Percentiles rank a stretch among this genome's conserved stretches.
Evolutionary conservation across 139 green algal species (phyloP).

Genomic region (Closterium sp.): DNA sequence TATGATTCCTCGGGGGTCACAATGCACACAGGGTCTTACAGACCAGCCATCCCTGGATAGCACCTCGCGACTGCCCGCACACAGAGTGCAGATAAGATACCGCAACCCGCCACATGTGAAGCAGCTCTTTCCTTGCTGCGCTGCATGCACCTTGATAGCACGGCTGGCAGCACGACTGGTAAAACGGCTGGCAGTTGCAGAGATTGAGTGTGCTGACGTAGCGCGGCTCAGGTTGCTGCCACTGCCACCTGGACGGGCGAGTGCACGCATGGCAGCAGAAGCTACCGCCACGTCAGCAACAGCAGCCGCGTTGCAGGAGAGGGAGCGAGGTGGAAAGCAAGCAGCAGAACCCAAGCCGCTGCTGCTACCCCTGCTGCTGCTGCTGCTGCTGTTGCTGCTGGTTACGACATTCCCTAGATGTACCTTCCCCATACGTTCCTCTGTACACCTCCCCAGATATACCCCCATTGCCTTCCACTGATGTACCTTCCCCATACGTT

Average conservation of each 20-base stretch:
- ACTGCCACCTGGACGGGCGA: neutral
- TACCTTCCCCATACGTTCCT: neutral
- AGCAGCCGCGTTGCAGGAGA: neutral
- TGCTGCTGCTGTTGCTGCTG: too few species aligned
- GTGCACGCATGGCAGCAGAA: neutral
- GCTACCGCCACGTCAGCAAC: neutral
- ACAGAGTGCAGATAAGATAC: neutral
- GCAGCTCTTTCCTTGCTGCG: neutral
- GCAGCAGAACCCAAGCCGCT: neutral
- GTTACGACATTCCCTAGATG: neutral
- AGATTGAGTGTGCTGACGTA: neutral
- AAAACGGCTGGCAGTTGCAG: neutral
- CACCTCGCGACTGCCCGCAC: neutral
- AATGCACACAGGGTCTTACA: neutral
- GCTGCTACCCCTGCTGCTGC: neutral
- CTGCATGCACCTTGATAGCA: neutral
- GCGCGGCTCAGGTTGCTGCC: neutral
- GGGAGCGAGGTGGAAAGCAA: neutral
- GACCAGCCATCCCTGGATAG: neutral
- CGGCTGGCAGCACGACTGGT: too few species aligned
- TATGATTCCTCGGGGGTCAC: neutral
- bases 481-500: too few species aligned
- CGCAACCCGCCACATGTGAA: neutral
- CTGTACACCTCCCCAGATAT: too few species aligned
- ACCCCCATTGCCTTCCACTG: too few species aligned